Evolutionary conservation across 2,329 filamentous ascomycete genomes (phyloP).

Genomic region (Scleromitrula shiraiana): DNA sequence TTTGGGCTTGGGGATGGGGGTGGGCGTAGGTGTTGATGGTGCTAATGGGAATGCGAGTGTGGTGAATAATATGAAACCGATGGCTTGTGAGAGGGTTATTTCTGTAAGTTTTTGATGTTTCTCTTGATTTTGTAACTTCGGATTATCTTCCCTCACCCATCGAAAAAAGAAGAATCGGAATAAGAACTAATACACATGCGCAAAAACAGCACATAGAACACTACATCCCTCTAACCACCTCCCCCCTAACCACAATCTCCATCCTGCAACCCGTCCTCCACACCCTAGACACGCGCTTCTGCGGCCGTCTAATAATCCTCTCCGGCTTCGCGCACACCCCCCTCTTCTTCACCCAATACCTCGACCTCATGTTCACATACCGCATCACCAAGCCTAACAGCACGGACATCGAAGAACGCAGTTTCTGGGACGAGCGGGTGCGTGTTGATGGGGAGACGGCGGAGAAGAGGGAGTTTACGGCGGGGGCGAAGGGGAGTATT

Average conservation of each 20-base stretch:
- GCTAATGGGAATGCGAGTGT: not conserved
- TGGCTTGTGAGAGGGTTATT: slow-evolving; percentile 9
- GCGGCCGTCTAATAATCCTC: slow-evolving; percentile 30
- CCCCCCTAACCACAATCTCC: slow-evolving; percentile 53
- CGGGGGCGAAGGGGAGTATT: slow-evolving; percentile 3
- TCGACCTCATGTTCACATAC: slow-evolving; percentile 7
- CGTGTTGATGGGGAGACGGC: slow-evolving; percentile 14
- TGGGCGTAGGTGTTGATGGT: not conserved
- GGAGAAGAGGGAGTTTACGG: slow-evolving; percentile 17
- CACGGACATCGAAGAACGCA: not conserved
- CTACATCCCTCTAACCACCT: slow-evolving; percentile 46
- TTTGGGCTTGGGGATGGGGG: too few species aligned
- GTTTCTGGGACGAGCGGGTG: slow-evolving; percentile 11
- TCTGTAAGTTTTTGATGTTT: slow-evolving; percentile 5
- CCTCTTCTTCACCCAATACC: slow-evolving; percentile 14
- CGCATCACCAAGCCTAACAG: not conserved
- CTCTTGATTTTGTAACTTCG: too few species aligned
- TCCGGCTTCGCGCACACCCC: not conserved
- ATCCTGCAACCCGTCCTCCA: slow-evolving; percentile 61
- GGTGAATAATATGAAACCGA: not conserved
- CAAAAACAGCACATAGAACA: slow-evolving; percentile 64
- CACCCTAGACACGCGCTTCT: slow-evolving; percentile 8
- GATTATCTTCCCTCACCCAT: too few species aligned
- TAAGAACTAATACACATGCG: not conserved
- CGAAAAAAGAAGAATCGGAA: not conserved